These are phyloP conservation scores for Sugiyamaella paludigena DNA, from an alignment of 1,139 yeast species.

Conservation along the genomic window DNA sequence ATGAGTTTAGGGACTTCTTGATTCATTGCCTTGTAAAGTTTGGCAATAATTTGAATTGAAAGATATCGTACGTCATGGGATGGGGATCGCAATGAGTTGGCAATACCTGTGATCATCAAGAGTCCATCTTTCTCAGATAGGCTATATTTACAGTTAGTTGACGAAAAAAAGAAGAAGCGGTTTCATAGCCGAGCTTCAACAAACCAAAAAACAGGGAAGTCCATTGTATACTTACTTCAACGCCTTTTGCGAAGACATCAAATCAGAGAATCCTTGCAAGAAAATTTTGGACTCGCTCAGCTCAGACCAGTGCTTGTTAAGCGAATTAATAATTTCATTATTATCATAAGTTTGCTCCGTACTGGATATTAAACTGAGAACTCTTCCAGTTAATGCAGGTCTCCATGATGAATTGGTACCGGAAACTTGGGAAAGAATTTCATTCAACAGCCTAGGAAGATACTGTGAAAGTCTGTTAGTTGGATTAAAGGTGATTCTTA, in stretches of 20 bases:
- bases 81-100: constrained; percentile 7
- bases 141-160: not conserved
- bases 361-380: constrained; percentile 8
- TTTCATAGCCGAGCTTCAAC: no score
- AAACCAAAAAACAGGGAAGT: no score
- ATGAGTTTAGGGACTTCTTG: constrained; percentile 32
- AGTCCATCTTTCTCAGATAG: not conserved
- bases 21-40: constrained; percentile 34
- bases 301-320: not conserved
- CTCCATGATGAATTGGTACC: constrained; percentile 11
- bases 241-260: constrained; percentile 5
- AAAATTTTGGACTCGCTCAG: constrained; percentile 17
- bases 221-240: no score
- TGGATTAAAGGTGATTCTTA: constrained; percentile 1
- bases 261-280: constrained; percentile 17
- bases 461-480: not conserved
- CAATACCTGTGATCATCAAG: constrained; percentile 2
- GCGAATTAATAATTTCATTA: constrained; percentile 1
- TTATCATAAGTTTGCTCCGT: not conserved
- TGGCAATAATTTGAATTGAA: constrained; percentile 45
- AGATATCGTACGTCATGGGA: constrained; percentile 47
- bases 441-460: constrained; percentile 1
- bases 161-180: no score
- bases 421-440: not conserved
- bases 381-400: constrained; percentile 22